These are phyloP conservation scores for Exophiala spinifera DNA, from an alignment of 2,329 filamentous ascomycete genomes.

Conservation along the genomic window DNA sequence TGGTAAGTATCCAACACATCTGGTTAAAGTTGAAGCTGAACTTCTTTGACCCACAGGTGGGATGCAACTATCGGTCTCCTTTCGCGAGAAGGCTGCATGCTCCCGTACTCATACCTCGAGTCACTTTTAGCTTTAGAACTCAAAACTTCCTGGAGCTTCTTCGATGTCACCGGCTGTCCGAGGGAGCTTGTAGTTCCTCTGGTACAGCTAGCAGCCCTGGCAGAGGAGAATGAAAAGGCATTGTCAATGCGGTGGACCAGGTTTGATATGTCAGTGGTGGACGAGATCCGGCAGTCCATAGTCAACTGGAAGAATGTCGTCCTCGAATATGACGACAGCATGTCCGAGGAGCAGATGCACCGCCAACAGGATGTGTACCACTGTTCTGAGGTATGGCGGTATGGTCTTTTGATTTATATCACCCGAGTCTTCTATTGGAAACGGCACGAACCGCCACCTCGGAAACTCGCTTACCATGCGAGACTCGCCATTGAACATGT, in stretches of 20 bases:
- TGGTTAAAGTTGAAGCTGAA: too few relatives aligned
- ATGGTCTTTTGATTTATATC: background rate
- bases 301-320: background rate
- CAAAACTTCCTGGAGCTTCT: background rate
- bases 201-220: background rate
- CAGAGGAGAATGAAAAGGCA: background rate
- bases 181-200: background rate
- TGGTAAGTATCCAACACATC: too few relatives aligned
- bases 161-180: background rate
- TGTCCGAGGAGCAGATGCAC: background rate
- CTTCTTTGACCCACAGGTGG: background rate
- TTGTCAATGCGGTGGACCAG: background rate
- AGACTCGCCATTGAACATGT: too few relatives aligned
- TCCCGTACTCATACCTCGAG: background rate
- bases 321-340: background rate
- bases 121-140: background rate
- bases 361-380: background rate
- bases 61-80: background rate
- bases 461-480: too few relatives aligned
- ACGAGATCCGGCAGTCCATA: background rate
- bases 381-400: background rate
- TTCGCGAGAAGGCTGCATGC: background rate
- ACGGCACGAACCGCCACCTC: background rate
- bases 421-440: background rate
- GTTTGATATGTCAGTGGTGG: background rate